Base-by-base conservation (phyloP, 2,329 filamentous ascomycete genomes). In the Talaromyces sp. region DNA sequence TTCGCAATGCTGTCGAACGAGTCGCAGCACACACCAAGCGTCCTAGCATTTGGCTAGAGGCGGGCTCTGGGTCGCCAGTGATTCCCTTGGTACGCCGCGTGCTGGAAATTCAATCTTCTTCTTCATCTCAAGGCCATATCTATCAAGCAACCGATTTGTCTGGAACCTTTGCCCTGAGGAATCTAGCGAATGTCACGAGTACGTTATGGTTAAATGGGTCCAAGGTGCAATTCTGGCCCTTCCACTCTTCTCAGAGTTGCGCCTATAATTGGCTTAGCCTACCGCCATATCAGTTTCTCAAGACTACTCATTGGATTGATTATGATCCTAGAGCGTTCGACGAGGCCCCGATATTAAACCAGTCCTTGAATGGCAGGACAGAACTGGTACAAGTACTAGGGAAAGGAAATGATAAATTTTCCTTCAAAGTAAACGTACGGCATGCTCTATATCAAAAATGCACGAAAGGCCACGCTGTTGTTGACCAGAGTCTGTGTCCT, bases 251-350 rank as follows among this genome's bases (percentile, higher is more conserved):
- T 4, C 60, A 62, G 33, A 60, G 27, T 1, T 13, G 1, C 9
- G 9, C 13, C 7, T 60, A 37, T 24, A n/a, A n/a, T 3, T 48
- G 27, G 24, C 16, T 60, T 43, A 60, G 10, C 2, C 65, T 78
- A 2, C 76, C 76, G 2, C 72, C 75, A 0, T 78, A 78, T 65
- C 76, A 78, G 54, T 78, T 78, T 52, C 70, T 73, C 43, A 73
- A 74, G 54, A 67, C 65, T 0, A 47, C 47, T 1, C 74, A 77
- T 52, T 78, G 76, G 76, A 9, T 60, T 6, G 11, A n/a, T 5
- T 59, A 59, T 22, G 11, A 16, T 37, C 37, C 37, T 41, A 41
- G 3, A 14, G 37, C 37, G 11, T 37, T 37, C 35, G 11, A 13
- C 11, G 35, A 37, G 11, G 35, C 35, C 1, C 9, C 35, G 35